These are phyloP conservation scores for Gymnopilus dilepis DNA, from an alignment of 768 basidiomycete species.

Conservation along the genomic window DNA sequence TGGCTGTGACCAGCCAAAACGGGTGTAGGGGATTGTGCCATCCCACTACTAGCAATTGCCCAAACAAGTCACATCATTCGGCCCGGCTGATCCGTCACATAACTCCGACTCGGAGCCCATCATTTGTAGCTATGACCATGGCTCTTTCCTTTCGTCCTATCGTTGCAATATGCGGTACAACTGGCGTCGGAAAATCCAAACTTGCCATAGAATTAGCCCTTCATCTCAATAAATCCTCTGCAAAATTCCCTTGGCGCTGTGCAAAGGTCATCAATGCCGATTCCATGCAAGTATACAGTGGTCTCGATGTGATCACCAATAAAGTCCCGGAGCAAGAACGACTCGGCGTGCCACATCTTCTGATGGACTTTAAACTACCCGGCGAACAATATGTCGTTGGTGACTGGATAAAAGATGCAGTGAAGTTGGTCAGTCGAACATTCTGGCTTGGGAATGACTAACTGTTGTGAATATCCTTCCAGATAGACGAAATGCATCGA, in stretches of 20 bases:
- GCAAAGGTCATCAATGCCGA: slow-evolving; percentile 93
- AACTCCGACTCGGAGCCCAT: background rate
- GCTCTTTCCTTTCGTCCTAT: slow-evolving; percentile 61
- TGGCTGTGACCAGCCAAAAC: too few species aligned
- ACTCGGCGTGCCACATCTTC: slow-evolving; percentile 82
- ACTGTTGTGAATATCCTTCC: slow-evolving; percentile 13
- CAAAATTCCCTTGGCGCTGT: slow-evolving; percentile 53
- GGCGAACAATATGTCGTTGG: slow-evolving; percentile 88
- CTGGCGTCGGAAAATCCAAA: slow-evolving; percentile 95
- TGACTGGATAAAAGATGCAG: slow-evolving; percentile 87
- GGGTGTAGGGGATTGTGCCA: too few species aligned
- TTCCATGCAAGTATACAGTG: slow-evolving; percentile 95
- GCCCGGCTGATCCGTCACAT: background rate
- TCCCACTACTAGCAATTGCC: background rate
- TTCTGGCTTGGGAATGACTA: background rate
- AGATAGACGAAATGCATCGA: slow-evolving; percentile 79
- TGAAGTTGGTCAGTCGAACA: slow-evolving; percentile 64
- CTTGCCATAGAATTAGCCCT: slow-evolving; percentile 88
- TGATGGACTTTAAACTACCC: slow-evolving; percentile 88
- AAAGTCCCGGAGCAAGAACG: slow-evolving; percentile 82
- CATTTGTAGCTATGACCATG: slow-evolving; percentile 9
- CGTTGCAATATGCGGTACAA: slow-evolving; percentile 90
- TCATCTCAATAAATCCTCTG: slow-evolving; percentile 44
- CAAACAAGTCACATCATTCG: background rate
- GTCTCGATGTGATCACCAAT: slow-evolving; percentile 93